These are phyloP conservation scores for Eucalyptus pauciflora DNA, from an alignment of 345 rosid genomes.

Conservation along the genomic window DNA sequence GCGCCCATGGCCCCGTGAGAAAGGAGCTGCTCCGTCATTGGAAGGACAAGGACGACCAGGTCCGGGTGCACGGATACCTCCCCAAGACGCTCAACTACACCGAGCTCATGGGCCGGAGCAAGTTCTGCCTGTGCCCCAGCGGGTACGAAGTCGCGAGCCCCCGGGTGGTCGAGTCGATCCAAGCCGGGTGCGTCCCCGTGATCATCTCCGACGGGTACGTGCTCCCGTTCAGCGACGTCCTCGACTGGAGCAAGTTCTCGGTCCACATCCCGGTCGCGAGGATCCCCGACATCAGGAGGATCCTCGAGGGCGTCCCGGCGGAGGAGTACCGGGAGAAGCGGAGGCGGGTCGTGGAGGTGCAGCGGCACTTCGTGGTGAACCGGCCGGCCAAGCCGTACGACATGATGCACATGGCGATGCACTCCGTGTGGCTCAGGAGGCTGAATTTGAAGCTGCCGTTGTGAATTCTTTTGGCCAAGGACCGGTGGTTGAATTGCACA, in stretches of 20 bases:
- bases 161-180: slow-evolving; percentile 23
- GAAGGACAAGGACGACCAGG: slow-evolving; percentile 14
- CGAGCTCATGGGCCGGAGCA: slow-evolving; percentile 10
- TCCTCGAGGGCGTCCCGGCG: slow-evolving; percentile 4
- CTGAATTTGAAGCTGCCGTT: slow-evolving; percentile 9
- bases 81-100: slow-evolving; percentile 20
- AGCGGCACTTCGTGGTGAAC: slow-evolving; percentile 27
- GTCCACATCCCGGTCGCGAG: slow-evolving; percentile 11
- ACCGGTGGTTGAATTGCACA: neutral
- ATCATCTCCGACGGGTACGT: slow-evolving; percentile 21
- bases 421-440: slow-evolving; percentile 41
- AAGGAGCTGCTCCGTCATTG: slow-evolving; percentile 14
- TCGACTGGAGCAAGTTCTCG: slow-evolving; percentile 28
- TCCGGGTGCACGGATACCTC: slow-evolving; percentile 18
- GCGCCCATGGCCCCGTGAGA: slow-evolving; percentile 22
- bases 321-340: slow-evolving; percentile 18
- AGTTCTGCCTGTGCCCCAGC: slow-evolving; percentile 39
- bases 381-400: slow-evolving; percentile 30
- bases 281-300: slow-evolving; percentile 21
- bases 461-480: neutral
- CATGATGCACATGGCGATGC: slow-evolving; percentile 33
- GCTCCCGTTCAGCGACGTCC: slow-evolving; percentile 31
- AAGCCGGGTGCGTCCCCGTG: slow-evolving; percentile 33
- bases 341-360: slow-evolving; percentile 13
- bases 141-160: slow-evolving; percentile 45